These are phyloP conservation scores for Cryphonectria japonica DNA, from an alignment of 2,329 filamentous ascomycete genomes.

Conservation along the genomic window DNA sequence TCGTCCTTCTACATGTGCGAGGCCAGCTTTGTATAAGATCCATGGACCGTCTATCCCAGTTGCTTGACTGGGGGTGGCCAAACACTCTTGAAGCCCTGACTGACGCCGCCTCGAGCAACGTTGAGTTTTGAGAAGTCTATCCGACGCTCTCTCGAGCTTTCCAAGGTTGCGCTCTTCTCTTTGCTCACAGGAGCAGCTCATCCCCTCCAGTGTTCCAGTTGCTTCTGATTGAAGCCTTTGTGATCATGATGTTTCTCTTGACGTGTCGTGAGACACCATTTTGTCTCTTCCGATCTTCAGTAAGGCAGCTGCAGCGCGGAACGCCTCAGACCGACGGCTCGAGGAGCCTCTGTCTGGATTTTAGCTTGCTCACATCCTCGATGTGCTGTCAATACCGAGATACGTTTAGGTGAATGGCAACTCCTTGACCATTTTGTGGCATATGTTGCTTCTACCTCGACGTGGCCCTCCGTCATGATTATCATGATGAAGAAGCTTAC, in stretches of 20 bases:
- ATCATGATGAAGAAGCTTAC: not conserved
- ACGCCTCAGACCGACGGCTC: not conserved
- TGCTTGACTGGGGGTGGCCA: too few species aligned
- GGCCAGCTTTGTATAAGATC: not conserved
- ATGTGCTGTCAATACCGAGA: not conserved
- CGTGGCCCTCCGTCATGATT: not conserved
- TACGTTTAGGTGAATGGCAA: not conserved
- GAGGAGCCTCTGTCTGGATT: not conserved
- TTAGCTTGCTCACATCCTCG: not conserved
- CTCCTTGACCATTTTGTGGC: not conserved
- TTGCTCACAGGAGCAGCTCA: not conserved
- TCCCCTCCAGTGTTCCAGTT: not conserved
- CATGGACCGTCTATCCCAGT: too few species aligned
- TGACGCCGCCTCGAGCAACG: not conserved
- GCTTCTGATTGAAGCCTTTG: not conserved
- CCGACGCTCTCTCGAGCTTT: not conserved
- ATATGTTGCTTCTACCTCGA: not conserved
- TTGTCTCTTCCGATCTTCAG: not conserved
- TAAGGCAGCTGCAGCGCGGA: not conserved
- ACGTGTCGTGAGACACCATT: not conserved
- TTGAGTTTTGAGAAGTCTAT: not conserved
- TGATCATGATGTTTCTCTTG: not conserved
- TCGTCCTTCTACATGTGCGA: not conserved
- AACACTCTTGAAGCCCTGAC: not conserved
- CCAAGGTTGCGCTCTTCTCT: not conserved